Evolutionary conservation across 768 basidiomycete species (phyloP).

Genomic region (Cystofilobasidium capitatum): DNA sequence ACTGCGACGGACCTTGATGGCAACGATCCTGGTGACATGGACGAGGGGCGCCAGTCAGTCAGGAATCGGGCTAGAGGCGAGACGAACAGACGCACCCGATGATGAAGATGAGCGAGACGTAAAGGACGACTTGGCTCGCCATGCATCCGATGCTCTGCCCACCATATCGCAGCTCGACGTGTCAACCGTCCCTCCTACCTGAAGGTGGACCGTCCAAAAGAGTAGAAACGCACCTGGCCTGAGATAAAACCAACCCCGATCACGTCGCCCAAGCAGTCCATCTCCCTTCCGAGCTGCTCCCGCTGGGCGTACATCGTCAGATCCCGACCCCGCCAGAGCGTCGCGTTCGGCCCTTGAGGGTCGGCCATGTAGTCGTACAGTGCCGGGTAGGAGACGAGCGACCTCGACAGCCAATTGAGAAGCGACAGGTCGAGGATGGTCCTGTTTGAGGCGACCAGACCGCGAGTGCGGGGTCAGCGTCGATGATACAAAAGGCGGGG

Average conservation of each 20-base stretch:
- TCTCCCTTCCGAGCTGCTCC: constrained; percentile 55
- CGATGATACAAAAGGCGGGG: too few relatives aligned
- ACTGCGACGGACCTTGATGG: too few relatives aligned
- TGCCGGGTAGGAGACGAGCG: constrained; percentile 70
- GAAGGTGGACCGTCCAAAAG: too few relatives aligned
- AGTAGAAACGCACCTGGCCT: too few relatives aligned
- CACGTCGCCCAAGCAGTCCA: constrained; percentile 75
- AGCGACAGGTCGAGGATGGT: constrained; percentile 78
- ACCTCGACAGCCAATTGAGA: constrained; percentile 69
- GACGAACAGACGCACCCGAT: constrained; percentile 44
- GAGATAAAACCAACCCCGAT: constrained; percentile 88
- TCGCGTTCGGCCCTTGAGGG: constrained; percentile 56
- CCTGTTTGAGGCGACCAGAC: too few relatives aligned
- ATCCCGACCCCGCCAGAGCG: constrained; percentile 71
- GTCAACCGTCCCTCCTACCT: too few relatives aligned
- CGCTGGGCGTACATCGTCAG: constrained; percentile 77
- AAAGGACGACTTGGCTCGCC: constrained; percentile 86
- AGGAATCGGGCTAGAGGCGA: too few relatives aligned
- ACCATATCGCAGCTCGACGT: too few relatives aligned
- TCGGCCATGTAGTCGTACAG: constrained; percentile 64
- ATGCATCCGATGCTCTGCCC: constrained; percentile 92
- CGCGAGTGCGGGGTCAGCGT: too few relatives aligned
- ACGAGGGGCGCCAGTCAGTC: too few relatives aligned
- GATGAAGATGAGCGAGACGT: constrained; percentile 91
- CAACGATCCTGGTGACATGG: too few relatives aligned